Conservation (phyloP, 108 stramenopile genomes). For the Pseudonitzschia delicatissima region DNA sequence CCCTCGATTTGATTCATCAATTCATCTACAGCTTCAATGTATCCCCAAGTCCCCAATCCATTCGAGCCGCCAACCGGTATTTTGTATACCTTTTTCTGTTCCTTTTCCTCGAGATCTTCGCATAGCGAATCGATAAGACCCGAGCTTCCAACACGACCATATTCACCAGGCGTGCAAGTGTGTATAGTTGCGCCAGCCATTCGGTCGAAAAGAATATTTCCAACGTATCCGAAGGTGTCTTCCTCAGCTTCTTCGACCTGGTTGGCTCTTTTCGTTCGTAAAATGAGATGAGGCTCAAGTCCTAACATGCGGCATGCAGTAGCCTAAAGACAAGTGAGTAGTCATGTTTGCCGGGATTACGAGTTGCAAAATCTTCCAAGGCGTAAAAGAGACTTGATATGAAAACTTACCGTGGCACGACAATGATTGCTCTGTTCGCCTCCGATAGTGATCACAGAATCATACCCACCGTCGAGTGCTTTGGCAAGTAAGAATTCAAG, state of each 20-base stretch:
- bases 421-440: slow-evolving; percentile 91
- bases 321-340: slow-evolving; percentile 30
- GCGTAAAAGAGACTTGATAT: not conserved
- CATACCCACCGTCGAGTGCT: slow-evolving; percentile 50
- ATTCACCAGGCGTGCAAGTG: slow-evolving; percentile 86
- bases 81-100: slow-evolving; percentile 39
- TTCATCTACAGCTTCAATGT: slow-evolving; percentile 82
- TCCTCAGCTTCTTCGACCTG: slow-evolving; percentile 26
- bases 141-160: slow-evolving; percentile 69
- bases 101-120: slow-evolving; percentile 25
- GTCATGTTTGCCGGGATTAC: no score
- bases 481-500: slow-evolving; percentile 88
- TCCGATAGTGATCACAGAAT: slow-evolving; percentile 85
- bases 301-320: slow-evolving; percentile 78
- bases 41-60: slow-evolving; percentile 84
- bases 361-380: not conserved
- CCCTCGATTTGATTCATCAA: slow-evolving; percentile 30
- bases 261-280: slow-evolving; percentile 62
- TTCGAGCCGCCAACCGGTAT: slow-evolving; percentile 91
- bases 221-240: slow-evolving; percentile 50
- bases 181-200: slow-evolving; percentile 74
- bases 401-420: slow-evolving; percentile 59
- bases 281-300: slow-evolving; percentile 74
- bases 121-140: slow-evolving; percentile 55
- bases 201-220: slow-evolving; percentile 81